These are phyloP conservation scores for Chloris gayana DNA, from an alignment of 176 grass and related monocot species.

Conservation along the genomic window DNA sequence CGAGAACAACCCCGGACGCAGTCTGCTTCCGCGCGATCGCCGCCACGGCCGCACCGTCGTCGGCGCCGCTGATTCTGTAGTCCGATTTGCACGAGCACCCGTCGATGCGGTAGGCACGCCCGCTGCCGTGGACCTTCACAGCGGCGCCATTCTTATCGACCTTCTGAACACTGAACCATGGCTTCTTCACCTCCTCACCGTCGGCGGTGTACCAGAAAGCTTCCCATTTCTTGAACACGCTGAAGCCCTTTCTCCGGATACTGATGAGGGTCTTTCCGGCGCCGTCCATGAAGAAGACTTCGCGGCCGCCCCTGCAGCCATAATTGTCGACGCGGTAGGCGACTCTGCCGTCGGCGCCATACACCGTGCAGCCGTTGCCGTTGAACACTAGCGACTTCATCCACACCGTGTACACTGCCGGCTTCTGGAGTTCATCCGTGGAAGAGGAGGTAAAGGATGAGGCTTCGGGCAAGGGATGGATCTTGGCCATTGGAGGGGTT, in stretches of 20 bases:
- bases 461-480: conserved; percentile 31
- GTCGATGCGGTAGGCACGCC: conserved; percentile 33
- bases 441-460: not conserved
- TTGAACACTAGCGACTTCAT: conserved; percentile 92
- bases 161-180: conserved; percentile 63
- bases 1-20: conserved; percentile 45
- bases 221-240: conserved; percentile 40
- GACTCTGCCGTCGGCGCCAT: conserved; percentile 55
- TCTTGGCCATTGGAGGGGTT: conserved; percentile 34
- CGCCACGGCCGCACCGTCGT: conserved; percentile 28
- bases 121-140: conserved; percentile 25
- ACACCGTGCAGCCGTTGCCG: conserved; percentile 72
- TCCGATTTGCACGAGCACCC: conserved; percentile 46
- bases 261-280: conserved; percentile 46
- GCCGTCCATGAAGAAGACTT: conserved; percentile 72
- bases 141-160: not conserved
- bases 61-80: conserved; percentile 32
- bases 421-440: not conserved
- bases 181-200: not conserved
- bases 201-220: not conserved
- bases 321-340: conserved; percentile 86
- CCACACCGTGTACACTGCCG: conserved; percentile 39
- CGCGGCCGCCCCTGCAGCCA: conserved; percentile 48
- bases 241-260: conserved; percentile 51
- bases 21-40: conserved; percentile 57